Percentiles rank a stretch among this genome's conserved stretches.
Conservation (phyloP, 192 early-diverging fungal genomes). For the Glomus cerebriforme region DNA sequence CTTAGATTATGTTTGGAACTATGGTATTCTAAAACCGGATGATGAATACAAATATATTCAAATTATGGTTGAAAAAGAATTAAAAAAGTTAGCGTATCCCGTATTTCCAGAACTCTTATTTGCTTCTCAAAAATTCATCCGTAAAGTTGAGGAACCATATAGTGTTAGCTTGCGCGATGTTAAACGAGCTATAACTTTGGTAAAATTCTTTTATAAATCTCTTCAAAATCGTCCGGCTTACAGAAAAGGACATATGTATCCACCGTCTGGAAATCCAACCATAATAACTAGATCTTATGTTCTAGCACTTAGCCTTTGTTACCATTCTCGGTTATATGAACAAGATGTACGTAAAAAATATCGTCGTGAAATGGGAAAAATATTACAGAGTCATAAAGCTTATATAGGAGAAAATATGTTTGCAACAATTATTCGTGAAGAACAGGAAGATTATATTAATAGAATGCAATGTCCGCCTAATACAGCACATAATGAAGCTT, state of each 20-base stretch:
- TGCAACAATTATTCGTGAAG: neutral
- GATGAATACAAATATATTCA: neutral
- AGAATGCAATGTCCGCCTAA: neutral
- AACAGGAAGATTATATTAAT: conserved; percentile 28
- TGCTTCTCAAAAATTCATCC: conserved; percentile 28
- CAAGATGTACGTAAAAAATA: neutral
- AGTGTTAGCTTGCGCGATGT: conserved; percentile 34
- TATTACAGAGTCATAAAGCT: conserved; percentile 11
- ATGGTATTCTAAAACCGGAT: neutral
- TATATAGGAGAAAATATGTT: neutral
- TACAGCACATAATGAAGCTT: conserved; percentile 12
- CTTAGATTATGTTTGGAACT: neutral
- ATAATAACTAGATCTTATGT: neutral
- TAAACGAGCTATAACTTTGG: conserved; percentile 12
- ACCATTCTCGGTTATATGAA: neutral
- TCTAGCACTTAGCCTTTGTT: conserved; percentile 17
- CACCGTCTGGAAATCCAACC: neutral
- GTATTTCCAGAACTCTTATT: neutral
- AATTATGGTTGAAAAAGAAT: neutral
- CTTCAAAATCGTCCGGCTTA: neutral
- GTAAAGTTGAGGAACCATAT: conserved; percentile 14
- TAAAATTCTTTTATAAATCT: neutral
- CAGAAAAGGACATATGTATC: neutral
- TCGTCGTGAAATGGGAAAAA: neutral
- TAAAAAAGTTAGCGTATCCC: neutral